phyloP scores from a whole-genome alignment of 2,329 filamentous ascomycete genomes.

The Alternaria angustiovoidea region DNA sequence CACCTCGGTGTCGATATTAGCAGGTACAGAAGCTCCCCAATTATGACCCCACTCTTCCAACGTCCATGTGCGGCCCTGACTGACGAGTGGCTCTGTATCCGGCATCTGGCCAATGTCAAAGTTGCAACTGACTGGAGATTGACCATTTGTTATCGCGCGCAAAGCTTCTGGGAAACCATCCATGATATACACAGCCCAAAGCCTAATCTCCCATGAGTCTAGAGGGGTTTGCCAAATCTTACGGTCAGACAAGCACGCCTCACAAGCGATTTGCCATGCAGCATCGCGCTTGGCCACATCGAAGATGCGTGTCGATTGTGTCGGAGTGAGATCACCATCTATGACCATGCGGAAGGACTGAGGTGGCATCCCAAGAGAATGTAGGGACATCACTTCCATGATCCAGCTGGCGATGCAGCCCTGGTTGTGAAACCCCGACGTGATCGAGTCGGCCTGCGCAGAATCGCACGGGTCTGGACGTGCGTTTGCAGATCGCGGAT shows the following conservation, averaged over 20 bases:
- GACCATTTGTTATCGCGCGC: background rate
- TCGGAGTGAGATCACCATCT: constrained; percentile 7
- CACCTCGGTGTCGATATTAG: background rate
- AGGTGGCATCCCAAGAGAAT: constrained; percentile 15
- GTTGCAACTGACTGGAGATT: background rate
- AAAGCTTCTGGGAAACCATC: background rate
- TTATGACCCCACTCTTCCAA: background rate
- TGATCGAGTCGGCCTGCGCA: background rate
- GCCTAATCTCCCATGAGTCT: too few species aligned
- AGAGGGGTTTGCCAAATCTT: background rate
- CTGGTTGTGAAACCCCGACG: fast-evolving
- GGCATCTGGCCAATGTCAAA: background rate
- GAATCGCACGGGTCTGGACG: too few species aligned
- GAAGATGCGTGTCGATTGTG: constrained; percentile 2
- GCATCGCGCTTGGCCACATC: constrained; percentile 1
- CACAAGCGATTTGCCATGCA: background rate
- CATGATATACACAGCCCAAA: background rate
- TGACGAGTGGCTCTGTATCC: background rate
- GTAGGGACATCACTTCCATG: constrained; percentile 8
- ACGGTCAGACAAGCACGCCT: background rate
- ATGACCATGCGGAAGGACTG: constrained; percentile 13
- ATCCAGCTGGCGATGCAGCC: constrained; percentile 9
- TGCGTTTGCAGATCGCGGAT: too few species aligned
- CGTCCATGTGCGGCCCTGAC: background rate
- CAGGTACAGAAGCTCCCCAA: background rate